phyloP scores from a whole-genome alignment of 495 filamentous ascomycete species.

The Talaromyces proteolyticus region DNA sequence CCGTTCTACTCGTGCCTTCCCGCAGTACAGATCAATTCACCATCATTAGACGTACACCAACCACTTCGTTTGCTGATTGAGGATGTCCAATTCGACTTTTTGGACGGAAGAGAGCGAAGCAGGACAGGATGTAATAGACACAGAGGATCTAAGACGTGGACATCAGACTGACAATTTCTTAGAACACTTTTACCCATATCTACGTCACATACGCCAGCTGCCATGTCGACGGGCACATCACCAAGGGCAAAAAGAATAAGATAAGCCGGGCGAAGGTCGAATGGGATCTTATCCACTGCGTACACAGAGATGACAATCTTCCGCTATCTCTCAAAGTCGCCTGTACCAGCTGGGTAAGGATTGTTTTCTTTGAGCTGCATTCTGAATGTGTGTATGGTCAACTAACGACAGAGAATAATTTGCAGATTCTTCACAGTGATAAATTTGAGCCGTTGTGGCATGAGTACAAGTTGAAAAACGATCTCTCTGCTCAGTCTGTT shows the following conservation, averaged over 20 bases:
- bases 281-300: conserved; percentile 1
- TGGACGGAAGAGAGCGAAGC: no score
- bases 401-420: neutral
- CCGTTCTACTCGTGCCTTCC: no score
- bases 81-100: no score
- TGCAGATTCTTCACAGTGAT: conserved; percentile 12
- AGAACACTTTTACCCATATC: conserved; percentile 3
- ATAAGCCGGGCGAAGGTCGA: conserved; percentile 6
- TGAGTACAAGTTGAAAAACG: neutral
- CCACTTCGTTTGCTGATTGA: no score
- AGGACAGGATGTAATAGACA: no score
- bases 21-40: no score
- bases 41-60: no score
- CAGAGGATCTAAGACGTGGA: neutral
- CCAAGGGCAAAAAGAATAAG: neutral
- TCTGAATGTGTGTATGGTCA: no score
- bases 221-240: neutral
- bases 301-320: neutral
- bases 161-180: neutral
- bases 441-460: conserved; percentile 13
- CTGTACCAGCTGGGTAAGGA: conserved; percentile 4
- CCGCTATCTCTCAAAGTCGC: neutral
- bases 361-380: neutral
- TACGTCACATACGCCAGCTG: neutral
- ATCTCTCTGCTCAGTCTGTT: neutral